Base-by-base conservation (phyloP, 805 yeast species). In the Metschnikowia arizonensis region DNA sequence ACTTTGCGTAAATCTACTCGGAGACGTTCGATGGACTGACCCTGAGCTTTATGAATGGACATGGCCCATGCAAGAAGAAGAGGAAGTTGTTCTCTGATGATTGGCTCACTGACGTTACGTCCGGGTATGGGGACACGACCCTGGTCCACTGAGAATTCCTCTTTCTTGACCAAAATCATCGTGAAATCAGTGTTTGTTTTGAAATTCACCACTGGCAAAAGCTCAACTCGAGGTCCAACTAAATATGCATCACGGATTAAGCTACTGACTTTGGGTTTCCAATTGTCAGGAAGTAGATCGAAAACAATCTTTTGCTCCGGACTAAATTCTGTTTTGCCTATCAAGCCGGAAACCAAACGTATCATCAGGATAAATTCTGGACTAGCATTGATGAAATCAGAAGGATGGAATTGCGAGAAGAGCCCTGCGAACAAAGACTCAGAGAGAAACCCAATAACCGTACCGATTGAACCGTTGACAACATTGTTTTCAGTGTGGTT, bases 11-110 rank as follows among this genome's bases (percentile, higher is more conserved):
- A 72, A 61, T 93, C 95, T 5, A 91, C 96, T 50, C 76, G 76
- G 3, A 87, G 89, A 45, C 78, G 73, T 4, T 83, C 81, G 35
- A 89, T 64, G 0, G 98, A 86, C 64, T 91, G 90, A 1, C 99
- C 99, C 62, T 91, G 99, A 0, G 97, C 82, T 66, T 93, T 91
- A 61, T 93, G 99, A 36, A 93, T 90, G 0, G 97, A 89, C 35
- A 93, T 65, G 0, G 99, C 89, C 97, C 98, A 93, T 0, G 99
- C 96, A n/a, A 90, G 68, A 55, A 91, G 82, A 43, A 93, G 66
- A 0, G 99, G 99, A 2, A 93, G 54, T 59, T 93, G 99, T 14
- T 42, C 49, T 14, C 58, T 44, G 12, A 40, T 44, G 33, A 50
- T 24, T 4, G 45, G 24, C 10, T 40, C 40, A 18, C 42, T 46